These are phyloP conservation scores for Trichosporon sp. DNA, from an alignment of 1,284 basidiomycete genomes.

Conservation along the genomic window DNA sequence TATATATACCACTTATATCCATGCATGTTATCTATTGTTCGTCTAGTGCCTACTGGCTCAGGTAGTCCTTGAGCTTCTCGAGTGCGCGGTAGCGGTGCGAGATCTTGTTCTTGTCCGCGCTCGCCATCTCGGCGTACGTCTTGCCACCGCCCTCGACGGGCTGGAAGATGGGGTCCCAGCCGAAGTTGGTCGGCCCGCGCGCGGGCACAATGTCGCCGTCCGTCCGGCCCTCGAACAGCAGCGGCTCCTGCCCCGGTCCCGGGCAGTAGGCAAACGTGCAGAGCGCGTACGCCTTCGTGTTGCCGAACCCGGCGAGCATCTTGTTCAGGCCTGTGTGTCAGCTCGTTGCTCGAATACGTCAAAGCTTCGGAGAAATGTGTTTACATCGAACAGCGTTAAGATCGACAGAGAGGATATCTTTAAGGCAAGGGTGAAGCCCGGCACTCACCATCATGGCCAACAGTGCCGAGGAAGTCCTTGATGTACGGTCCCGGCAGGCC, in stretches of 20 bases:
- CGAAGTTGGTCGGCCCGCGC: conserved; percentile 68
- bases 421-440: not conserved
- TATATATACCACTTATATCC: not conserved
- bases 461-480: conserved; percentile 76
- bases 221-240: conserved; percentile 89
- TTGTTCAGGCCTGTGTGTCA: conserved; percentile 68
- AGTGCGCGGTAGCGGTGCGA: conserved; percentile 88
- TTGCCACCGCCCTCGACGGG: conserved; percentile 54
- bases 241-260: conserved; percentile 66
- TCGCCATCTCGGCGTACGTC: conserved; percentile 86
- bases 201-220: conserved; percentile 82
- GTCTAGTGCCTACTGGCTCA: conserved; percentile 41
- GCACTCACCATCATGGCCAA: conserved; percentile 68
- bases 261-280: conserved; percentile 94
- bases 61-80: conserved; percentile 68
- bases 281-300: conserved; percentile 76
- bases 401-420: not conserved
- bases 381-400: not conserved
- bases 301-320: conserved; percentile 77
- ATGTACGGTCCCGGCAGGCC: conserved; percentile 96
- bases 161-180: conserved; percentile 94
- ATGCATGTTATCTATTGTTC: not conserved
- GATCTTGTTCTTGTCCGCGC: conserved; percentile 76
- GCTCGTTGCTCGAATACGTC: not conserved
- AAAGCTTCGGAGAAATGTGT: not conserved